A percentile compares a stretch with the other conserved stretches of the same genome.
phyloP scores from a whole-genome alignment of 164 flowering plant species.

The Stephania cephalantha region DNA sequence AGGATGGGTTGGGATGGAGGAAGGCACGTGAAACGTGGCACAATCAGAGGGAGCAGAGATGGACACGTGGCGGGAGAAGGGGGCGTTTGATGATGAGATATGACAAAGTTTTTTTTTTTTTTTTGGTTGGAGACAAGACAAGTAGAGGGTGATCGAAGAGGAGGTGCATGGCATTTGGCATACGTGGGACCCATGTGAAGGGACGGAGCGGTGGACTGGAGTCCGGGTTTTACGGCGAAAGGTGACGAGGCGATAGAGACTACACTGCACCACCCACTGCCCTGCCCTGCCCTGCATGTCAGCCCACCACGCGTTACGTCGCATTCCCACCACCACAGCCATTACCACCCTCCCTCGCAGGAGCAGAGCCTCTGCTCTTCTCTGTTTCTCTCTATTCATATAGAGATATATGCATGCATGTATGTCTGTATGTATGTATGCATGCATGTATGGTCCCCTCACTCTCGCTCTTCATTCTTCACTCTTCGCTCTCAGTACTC shows the following conservation, averaged over 20 bases:
- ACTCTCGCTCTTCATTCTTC: background rate
- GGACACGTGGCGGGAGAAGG: background rate
- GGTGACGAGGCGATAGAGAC: conserved; percentile 57
- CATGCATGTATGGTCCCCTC: conserved; percentile 3
- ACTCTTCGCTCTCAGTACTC: no score
- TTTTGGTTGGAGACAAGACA: background rate
- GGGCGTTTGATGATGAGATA: no score
- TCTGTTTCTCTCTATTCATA: no score
- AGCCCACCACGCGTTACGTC: conserved; percentile 55
- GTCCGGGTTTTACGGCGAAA: conserved; percentile 66
- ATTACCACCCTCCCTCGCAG: no score
- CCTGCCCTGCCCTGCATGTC: conserved; percentile 27
- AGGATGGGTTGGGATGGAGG: background rate
- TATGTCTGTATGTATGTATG: no score
- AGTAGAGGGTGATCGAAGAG: background rate
- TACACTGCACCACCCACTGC: conserved; percentile 24
- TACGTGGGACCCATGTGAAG: conserved; percentile 9
- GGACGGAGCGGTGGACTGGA: conserved; percentile 32
- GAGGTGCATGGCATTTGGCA: background rate
- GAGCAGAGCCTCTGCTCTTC: no score
- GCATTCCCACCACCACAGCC: conserved; percentile 8
- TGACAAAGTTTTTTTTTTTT: background rate
- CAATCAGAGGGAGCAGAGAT: background rate
- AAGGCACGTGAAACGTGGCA: background rate
- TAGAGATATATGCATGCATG: no score